These are phyloP conservation scores for Gracilaria vermiculophylla DNA, from an alignment of 23 red algal species.

Conservation along the genomic window DNA sequence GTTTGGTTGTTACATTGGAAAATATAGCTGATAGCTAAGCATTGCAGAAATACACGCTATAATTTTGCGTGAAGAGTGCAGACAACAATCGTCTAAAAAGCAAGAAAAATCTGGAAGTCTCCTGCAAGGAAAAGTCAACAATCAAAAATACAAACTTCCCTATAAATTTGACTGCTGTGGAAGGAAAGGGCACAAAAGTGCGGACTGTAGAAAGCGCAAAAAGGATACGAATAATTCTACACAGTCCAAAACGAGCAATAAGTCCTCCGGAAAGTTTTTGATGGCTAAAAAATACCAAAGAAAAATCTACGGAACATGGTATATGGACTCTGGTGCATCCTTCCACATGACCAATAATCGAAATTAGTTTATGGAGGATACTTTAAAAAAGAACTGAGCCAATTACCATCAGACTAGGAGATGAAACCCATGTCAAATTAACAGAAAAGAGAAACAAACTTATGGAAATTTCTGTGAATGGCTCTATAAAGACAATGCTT, in stretches of 20 bases:
- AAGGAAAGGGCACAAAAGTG: too few relatives aligned
- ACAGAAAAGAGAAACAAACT: background rate
- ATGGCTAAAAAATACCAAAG: too few relatives aligned
- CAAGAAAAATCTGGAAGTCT: too few relatives aligned
- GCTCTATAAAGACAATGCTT: background rate
- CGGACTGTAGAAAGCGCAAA: background rate
- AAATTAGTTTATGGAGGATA: too few relatives aligned
- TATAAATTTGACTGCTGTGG: slow-evolving; percentile 4
- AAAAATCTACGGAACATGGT: too few relatives aligned
- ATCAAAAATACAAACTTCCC: background rate
- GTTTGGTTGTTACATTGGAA: too few relatives aligned
- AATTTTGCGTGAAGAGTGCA: slow-evolving; percentile 5
- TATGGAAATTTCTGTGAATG: background rate
- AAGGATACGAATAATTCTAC: background rate
- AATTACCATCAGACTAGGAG: background rate
- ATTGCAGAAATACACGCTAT: slow-evolving; percentile 1
- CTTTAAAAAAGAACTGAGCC: too few relatives aligned
- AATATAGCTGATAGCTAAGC: too few relatives aligned
- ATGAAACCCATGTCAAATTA: background rate
- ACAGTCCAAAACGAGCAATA: background rate
- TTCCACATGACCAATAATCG: too few relatives aligned
- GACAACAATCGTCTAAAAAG: background rate
- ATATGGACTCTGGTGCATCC: too few relatives aligned
- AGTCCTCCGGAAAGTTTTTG: background rate
- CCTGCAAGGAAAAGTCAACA: background rate